These are phyloP conservation scores for Pelargonium exstipulatum DNA, from an alignment of 441 rosid species.

Conservation along the genomic window DNA sequence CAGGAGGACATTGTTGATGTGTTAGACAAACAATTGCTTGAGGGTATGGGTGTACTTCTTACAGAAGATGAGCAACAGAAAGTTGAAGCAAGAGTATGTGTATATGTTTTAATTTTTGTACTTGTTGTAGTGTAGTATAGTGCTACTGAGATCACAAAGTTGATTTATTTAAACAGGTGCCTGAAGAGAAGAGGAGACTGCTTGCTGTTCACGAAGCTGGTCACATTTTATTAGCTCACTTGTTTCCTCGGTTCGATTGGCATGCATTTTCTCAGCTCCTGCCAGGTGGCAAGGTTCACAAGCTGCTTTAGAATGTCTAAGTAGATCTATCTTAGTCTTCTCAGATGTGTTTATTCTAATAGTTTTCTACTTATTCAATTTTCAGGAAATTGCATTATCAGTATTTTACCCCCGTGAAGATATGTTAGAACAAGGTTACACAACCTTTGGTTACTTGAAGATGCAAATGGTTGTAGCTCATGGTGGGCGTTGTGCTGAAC, in stretches of 20 bases:
- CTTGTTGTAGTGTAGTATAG: background rate
- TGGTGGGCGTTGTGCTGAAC: slow-evolving; percentile 95
- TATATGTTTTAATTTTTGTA: slow-evolving; percentile 7
- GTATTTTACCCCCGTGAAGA: slow-evolving; percentile 96
- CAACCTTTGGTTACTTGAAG: slow-evolving; percentile 95
- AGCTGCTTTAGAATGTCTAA: slow-evolving; percentile 11
- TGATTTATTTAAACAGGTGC: slow-evolving; percentile 39
- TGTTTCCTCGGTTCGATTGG: slow-evolving; percentile 96
- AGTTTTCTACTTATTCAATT: background rate
- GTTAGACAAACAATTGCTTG: slow-evolving; percentile 94
- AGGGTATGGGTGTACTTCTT: slow-evolving; percentile 97
- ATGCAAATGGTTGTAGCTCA: slow-evolving; percentile 99
- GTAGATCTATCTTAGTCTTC: background rate
- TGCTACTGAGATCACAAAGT: slow-evolving; percentile 20
- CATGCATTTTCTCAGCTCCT: slow-evolving; percentile 99
- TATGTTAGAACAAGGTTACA: slow-evolving; percentile 88
- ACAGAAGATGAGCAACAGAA: slow-evolving; percentile 96
- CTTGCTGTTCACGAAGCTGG: slow-evolving; percentile 98
- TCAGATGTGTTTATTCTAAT: slow-evolving; percentile 10
- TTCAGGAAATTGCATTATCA: slow-evolving; percentile 89
- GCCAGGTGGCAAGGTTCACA: slow-evolving; percentile 86
- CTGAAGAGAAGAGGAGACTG: slow-evolving; percentile 78
- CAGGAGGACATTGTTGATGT: slow-evolving; percentile 93
- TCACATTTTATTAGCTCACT: slow-evolving; percentile 81
- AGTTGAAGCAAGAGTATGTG: slow-evolving; percentile 76